Percentiles rank a stretch among this genome's conserved stretches.
Conservation (phyloP, 192 early-diverging fungal species). For the Allomyces macrogynus region DNA sequence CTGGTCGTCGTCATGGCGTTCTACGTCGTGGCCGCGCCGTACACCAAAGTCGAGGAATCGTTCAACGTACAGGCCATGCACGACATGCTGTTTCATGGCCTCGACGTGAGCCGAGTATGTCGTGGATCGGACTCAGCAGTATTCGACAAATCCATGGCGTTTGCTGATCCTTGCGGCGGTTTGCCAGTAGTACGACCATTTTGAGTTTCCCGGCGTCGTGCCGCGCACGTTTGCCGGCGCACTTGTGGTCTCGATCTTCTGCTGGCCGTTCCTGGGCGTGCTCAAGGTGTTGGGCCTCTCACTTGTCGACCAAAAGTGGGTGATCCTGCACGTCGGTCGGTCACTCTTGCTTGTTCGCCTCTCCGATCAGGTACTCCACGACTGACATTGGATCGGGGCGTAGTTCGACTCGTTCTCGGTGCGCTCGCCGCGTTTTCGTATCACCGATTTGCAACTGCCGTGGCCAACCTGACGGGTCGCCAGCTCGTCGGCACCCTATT, state of each 20-base stretch:
- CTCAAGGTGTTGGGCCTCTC: background rate
- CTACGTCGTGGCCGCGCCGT: slow-evolving; percentile 25
- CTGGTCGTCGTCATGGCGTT: background rate
- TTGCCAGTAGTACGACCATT: slow-evolving; percentile 49
- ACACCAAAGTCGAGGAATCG: slow-evolving; percentile 92
- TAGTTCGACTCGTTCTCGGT: too few relatives aligned
- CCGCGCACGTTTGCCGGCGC: slow-evolving; percentile 84
- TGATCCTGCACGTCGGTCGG: slow-evolving; percentile 1
- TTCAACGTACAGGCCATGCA: slow-evolving; percentile 87
- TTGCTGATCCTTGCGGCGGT: slow-evolving; percentile 1
- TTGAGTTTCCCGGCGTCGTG: slow-evolving; percentile 85
- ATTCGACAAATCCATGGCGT: background rate
- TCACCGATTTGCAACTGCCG: too few relatives aligned
- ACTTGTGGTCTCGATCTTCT: slow-evolving; percentile 26
- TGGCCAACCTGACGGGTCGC: too few relatives aligned
- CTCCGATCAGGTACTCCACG: too few relatives aligned
- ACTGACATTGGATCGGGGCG: too few relatives aligned
- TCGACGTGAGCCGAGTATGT: slow-evolving; percentile 2
- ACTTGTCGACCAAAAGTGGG: background rate
- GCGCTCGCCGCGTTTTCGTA: too few relatives aligned
- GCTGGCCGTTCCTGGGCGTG: slow-evolving; percentile 23
- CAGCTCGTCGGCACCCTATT: slow-evolving; percentile 8
- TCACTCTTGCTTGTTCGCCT: too few relatives aligned
- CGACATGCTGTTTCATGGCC: slow-evolving; percentile 51
- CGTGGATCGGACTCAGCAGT: background rate